Evolutionary conservation across 2,329 filamentous ascomycete species (phyloP).

Genomic region (Penicillium verrucosum): DNA sequence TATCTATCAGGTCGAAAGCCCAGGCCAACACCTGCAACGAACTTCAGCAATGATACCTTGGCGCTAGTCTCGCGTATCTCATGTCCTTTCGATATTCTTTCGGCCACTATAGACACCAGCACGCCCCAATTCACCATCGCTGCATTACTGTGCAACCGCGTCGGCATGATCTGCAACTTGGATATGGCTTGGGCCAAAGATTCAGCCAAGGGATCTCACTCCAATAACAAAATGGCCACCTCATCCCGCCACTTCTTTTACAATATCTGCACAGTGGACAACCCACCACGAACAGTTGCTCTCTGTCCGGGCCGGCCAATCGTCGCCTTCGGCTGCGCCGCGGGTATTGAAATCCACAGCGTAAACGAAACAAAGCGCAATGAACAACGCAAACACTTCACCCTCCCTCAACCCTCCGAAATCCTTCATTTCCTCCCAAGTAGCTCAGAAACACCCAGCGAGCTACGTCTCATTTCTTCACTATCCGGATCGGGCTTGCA

Average conservation of each 20-base stretch:
- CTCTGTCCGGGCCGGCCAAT: constrained; percentile 64
- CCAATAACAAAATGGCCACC: constrained; percentile 30
- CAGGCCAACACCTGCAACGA: constrained; percentile 22
- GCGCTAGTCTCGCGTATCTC: constrained; percentile 52
- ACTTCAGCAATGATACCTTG: constrained; percentile 33
- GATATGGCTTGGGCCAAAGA: constrained; percentile 10
- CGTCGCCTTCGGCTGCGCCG: constrained; percentile 63
- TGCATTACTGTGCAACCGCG: constrained; percentile 57
- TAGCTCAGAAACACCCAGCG: constrained; percentile 51
- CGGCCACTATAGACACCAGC: constrained; percentile 62
- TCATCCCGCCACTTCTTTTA: constrained; percentile 45
- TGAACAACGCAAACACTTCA: constrained; percentile 39
- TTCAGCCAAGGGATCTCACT: constrained; percentile 4
- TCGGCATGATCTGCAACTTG: constrained; percentile 61
- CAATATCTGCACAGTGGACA: constrained; percentile 58
- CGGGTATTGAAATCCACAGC: constrained; percentile 64
- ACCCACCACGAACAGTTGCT: constrained; percentile 62
- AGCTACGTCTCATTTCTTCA: constrained; percentile 62
- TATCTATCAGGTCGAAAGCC: constrained; percentile 32
- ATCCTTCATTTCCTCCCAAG: constrained; percentile 58
- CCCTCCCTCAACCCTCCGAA: constrained; percentile 43
- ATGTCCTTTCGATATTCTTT: constrained; percentile 57
- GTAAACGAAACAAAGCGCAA: constrained; percentile 47
- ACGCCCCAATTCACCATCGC: constrained; percentile 55
- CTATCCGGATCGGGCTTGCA: constrained; percentile 44